phyloP scores from a whole-genome alignment of 2,329 filamentous ascomycete species.

The Dactylonectria estremocensis region DNA sequence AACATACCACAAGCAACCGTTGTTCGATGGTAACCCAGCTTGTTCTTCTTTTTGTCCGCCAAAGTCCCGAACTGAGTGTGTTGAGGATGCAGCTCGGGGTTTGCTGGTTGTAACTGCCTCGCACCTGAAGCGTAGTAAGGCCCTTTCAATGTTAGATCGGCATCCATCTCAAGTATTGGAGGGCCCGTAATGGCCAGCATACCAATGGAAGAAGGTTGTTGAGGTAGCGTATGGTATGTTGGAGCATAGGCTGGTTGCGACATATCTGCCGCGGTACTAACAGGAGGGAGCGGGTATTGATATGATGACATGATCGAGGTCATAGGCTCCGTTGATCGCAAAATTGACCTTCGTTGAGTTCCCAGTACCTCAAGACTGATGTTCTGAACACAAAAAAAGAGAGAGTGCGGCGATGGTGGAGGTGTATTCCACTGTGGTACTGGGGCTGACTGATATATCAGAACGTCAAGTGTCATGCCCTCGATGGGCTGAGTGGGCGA shows the following conservation, averaged over 20 bases:
- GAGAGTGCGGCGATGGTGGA: constrained; percentile 42
- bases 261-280: constrained; percentile 60
- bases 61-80: constrained; percentile 51
- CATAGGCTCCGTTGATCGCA: constrained; percentile 35
- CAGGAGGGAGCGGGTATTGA: constrained; percentile 62
- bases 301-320: constrained; percentile 63
- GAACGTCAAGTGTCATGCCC: constrained; percentile 15
- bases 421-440: constrained; percentile 16
- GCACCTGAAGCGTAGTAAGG: constrained; percentile 66
- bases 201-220: constrained; percentile 50
- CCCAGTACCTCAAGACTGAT: constrained; percentile 26
- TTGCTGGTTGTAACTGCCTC: constrained; percentile 58
- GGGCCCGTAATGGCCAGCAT: constrained; percentile 53
- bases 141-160: constrained; percentile 60
- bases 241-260: constrained; percentile 56
- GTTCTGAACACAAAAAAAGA: constrained; percentile 29
- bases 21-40: constrained; percentile 94
- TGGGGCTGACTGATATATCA: constrained; percentile 11
- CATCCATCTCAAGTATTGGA: constrained; percentile 55
- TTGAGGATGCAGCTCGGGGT: constrained; percentile 50
- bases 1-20: constrained; percentile 95
- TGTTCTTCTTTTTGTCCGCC: constrained; percentile 81
- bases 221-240: constrained; percentile 49
- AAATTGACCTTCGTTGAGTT: constrained; percentile 29
- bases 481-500: constrained; percentile 13